Evolutionary conservation across 306 rosid species (phyloP).

Genomic region (Trichosanthes cucumerina): DNA sequence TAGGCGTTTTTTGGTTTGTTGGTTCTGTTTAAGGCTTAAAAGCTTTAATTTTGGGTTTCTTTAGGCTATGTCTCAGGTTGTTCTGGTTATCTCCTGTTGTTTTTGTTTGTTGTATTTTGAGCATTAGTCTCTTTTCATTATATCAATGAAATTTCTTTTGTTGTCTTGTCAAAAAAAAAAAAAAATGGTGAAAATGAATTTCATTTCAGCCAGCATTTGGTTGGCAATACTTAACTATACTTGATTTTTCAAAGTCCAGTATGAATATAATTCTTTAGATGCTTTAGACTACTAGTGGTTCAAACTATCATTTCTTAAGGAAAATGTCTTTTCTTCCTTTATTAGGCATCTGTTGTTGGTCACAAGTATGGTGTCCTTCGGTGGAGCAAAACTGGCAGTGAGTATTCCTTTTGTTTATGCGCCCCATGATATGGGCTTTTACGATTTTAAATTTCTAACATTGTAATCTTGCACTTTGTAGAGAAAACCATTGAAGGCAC

Average conservation of each 20-base stretch:
- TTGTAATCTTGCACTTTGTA: conserved; percentile 25
- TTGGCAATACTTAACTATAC: background rate
- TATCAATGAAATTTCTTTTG: no score
- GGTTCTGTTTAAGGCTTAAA: no score
- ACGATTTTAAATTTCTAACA: conserved; percentile 1
- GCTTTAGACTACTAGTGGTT: background rate
- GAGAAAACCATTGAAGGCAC: conserved; percentile 99
- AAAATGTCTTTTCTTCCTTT: conserved; percentile 6
- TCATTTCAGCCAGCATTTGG: background rate
- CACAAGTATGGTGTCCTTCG: conserved; percentile 88
- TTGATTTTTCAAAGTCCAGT: background rate
- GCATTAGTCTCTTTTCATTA: no score
- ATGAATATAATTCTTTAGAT: background rate
- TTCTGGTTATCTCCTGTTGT: no score
- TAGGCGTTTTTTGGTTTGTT: no score
- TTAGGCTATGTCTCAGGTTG: no score
- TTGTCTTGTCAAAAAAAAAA: no score
- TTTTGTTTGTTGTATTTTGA: no score
- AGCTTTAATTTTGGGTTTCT: no score
- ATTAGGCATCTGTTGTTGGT: conserved; percentile 95
- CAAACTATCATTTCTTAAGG: background rate
- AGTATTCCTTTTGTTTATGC: conserved; percentile 20
- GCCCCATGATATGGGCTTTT: background rate
- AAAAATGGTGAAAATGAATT: background rate
- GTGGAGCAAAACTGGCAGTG: conserved; percentile 97